Conservation (phyloP, 306 rosid species). For the Dalbergia oliveri region DNA sequence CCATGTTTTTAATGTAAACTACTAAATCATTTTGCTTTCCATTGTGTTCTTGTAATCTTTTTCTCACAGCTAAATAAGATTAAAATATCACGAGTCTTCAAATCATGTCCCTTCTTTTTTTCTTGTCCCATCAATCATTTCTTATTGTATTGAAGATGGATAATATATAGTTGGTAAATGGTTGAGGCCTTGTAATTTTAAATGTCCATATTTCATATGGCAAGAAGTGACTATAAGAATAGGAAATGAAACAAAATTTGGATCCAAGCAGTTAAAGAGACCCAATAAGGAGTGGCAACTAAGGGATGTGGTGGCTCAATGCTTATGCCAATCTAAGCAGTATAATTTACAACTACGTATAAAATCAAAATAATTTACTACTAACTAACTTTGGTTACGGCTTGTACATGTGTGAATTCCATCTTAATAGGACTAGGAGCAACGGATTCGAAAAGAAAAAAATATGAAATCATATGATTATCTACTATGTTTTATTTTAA, state of each 20-base stretch:
- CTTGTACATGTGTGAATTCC: background rate
- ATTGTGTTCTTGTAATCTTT: background rate
- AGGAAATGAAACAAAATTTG: too few relatives aligned
- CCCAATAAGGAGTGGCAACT: background rate
- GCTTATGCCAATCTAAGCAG: background rate
- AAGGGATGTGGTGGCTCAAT: constrained; percentile 8
- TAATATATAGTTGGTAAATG: too few relatives aligned
- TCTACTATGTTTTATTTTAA: constrained; percentile 26
- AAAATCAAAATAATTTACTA: background rate
- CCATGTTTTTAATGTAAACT: constrained; percentile 2
- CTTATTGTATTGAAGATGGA: too few relatives aligned
- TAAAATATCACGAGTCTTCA: too few relatives aligned
- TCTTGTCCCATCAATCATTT: too few relatives aligned
- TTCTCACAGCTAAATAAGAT: too few relatives aligned
- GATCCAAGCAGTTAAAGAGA: too few relatives aligned
- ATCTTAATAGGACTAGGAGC: constrained; percentile 27
- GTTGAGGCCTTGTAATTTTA: too few relatives aligned
- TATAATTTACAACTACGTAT: constrained; percentile 3
- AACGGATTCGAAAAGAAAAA: constrained; percentile 6
- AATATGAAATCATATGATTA: background rate
- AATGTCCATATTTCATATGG: too few relatives aligned
- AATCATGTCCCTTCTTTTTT: too few relatives aligned
- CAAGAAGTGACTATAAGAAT: too few relatives aligned
- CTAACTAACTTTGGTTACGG: background rate
- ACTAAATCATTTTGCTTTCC: background rate